A percentile compares a stretch with the other conserved stretches of the same genome.
Conservation (phyloP, 1,284 basidiomycete species). For the Bjerkandera adusta region DNA sequence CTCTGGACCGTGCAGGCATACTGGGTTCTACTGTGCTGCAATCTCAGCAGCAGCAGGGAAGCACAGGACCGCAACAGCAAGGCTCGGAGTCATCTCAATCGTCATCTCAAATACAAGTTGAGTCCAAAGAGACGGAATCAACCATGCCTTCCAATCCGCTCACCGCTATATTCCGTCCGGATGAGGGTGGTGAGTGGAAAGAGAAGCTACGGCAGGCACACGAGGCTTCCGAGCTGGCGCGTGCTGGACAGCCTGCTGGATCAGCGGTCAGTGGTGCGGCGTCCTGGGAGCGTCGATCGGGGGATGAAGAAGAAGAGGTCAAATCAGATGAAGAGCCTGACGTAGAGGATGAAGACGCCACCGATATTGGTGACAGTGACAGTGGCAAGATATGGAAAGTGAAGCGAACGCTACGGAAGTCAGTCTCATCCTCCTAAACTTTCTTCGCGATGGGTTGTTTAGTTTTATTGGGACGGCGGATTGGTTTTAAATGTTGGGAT, state of each 20-base stretch:
- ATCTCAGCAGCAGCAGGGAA: conserved; percentile 36
- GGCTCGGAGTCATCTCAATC: conserved; percentile 22
- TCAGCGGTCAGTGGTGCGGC: conserved; percentile 26
- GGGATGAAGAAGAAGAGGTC: conserved; percentile 56
- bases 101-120: conserved; percentile 31
- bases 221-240: conserved; percentile 45
- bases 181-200: conserved; percentile 81
- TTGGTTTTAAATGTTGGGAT: not conserved
- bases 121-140: conserved; percentile 44
- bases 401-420: conserved; percentile 85
- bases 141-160: conserved; percentile 49
- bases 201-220: conserved; percentile 67
- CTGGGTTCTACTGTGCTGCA: conserved; percentile 38
- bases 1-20: conserved; percentile 51
- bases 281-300: conserved; percentile 40
- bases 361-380: conserved; percentile 63
- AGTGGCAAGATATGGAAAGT: conserved; percentile 79
- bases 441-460: conserved; percentile 8
- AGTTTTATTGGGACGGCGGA: not conserved
- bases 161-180: conserved; percentile 87
- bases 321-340: conserved; percentile 41
- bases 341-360: conserved; percentile 51
- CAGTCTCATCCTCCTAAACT: conserved; percentile 35
- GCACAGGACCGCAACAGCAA: conserved; percentile 27
- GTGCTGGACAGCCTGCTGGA: conserved; percentile 19